These are phyloP conservation scores for Kwoniella dejecticola DNA, from an alignment of 768 basidiomycete species.

Conservation along the genomic window DNA sequence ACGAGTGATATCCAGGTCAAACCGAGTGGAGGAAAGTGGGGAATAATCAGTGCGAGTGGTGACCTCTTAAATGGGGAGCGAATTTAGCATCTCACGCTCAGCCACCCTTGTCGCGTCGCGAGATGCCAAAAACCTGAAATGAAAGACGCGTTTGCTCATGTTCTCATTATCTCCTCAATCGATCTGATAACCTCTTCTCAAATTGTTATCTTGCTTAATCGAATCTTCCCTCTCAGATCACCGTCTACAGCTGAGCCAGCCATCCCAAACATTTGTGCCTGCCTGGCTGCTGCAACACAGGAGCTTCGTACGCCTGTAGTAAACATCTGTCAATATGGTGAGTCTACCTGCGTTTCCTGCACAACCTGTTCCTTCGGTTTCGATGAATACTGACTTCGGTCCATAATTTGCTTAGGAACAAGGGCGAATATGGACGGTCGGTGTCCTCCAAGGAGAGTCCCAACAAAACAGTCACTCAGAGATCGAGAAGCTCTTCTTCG, in stretches of 20 bases:
- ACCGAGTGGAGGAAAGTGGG: conserved; percentile 1
- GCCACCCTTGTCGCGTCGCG: conserved; percentile 16
- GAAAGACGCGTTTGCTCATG: conserved; percentile 27
- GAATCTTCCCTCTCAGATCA: not conserved
- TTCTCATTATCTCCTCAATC: conserved; percentile 14
- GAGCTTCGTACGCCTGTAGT: too few relatives aligned
- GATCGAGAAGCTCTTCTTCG: conserved; percentile 74
- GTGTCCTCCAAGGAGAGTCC: conserved; percentile 17
- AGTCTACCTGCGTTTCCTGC: not conserved
- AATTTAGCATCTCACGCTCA: not conserved
- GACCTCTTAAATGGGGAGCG: too few relatives aligned
- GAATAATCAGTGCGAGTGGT: not conserved
- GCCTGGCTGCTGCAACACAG: too few relatives aligned
- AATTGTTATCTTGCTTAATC: not conserved
- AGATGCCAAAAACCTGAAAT: not conserved
- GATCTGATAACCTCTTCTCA: not conserved
- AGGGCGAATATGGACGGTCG: conserved; percentile 24
- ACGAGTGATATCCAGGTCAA: not conserved
- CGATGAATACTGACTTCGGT: not conserved
- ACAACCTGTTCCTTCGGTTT: not conserved
- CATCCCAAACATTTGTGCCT: not conserved
- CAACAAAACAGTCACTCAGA: conserved; percentile 71
- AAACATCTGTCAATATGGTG: conserved; percentile 9
- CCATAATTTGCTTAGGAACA: conserved; percentile 8
- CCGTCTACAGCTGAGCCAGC: not conserved